These are phyloP conservation scores for Yamadazyma aaseri DNA, from an alignment of 1,139 yeast species.

Conservation along the genomic window DNA sequence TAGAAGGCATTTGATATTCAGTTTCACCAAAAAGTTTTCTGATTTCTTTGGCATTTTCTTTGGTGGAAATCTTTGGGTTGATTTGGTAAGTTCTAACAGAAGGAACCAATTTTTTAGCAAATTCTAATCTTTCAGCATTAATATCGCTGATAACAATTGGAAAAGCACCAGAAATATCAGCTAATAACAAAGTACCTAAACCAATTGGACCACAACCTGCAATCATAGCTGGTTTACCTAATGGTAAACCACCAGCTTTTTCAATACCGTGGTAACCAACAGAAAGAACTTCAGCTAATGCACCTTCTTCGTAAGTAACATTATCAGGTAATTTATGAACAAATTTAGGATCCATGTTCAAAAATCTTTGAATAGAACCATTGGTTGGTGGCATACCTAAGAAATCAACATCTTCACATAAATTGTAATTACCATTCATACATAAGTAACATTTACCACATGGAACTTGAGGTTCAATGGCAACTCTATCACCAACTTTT, in stretches of 20 bases:
- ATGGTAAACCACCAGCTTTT: conserved; percentile 49
- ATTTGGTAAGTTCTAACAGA: conserved; percentile 57
- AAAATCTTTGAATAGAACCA: conserved; percentile 19
- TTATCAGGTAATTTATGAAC: conserved; percentile 26
- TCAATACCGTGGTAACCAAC: conserved; percentile 32
- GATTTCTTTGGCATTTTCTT: conserved; percentile 37
- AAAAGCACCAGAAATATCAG: conserved; percentile 80
- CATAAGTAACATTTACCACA: conserved; percentile 67
- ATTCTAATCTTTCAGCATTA: conserved; percentile 54
- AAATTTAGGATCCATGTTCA: conserved; percentile 17
- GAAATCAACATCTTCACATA: conserved; percentile 44
- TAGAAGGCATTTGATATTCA: conserved; percentile 41
- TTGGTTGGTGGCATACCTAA: conserved; percentile 19
- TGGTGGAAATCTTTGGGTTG: conserved; percentile 18
- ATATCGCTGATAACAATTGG: conserved; percentile 66
- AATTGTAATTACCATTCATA: conserved; percentile 67
- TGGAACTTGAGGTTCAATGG: conserved; percentile 61
- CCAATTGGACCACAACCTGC: conserved; percentile 98
- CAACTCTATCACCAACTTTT: conserved; percentile 32
- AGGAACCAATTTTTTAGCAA: conserved; percentile 55
- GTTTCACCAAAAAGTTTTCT: conserved; percentile 40
- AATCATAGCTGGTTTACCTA: conserved; percentile 75
- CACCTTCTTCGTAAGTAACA: conserved; percentile 32
- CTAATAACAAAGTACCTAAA: conserved; percentile 70
- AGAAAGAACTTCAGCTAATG: conserved; percentile 31